These are phyloP conservation scores for Diplodia intermedia DNA, from an alignment of 2,329 filamentous ascomycete species.

Conservation along the genomic window DNA sequence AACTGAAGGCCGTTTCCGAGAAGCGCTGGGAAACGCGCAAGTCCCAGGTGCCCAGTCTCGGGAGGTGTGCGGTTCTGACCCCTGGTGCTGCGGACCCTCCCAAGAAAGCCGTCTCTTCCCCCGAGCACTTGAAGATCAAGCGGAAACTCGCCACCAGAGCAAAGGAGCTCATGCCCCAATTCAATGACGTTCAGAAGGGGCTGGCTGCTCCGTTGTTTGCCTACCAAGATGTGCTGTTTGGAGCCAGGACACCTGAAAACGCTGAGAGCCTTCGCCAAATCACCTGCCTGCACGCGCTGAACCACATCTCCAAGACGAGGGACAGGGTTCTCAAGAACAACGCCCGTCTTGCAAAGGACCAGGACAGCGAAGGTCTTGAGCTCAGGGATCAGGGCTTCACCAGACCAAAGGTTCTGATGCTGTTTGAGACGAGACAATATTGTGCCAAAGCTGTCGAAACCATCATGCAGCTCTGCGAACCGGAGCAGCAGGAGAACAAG, in stretches of 20 bases:
- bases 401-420: slow-evolving; percentile 87
- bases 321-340: slow-evolving; percentile 95
- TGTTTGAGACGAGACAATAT: slow-evolving; percentile 86
- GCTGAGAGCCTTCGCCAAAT: slow-evolving; percentile 73
- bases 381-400: slow-evolving; percentile 95
- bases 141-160: slow-evolving; percentile 43
- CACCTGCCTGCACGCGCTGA: slow-evolving; percentile 81
- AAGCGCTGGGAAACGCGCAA: slow-evolving; percentile 59
- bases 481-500: slow-evolving; percentile 93
- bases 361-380: slow-evolving; percentile 68
- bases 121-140: slow-evolving; percentile 45
- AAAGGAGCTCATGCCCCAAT: slow-evolving; percentile 49
- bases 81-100: slow-evolving; percentile 35
- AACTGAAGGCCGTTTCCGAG: slow-evolving; percentile 54
- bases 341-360: slow-evolving; percentile 73
- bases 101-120: slow-evolving; percentile 39
- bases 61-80: slow-evolving; percentile 42
- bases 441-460: slow-evolving; percentile 79
- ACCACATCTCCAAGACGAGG: slow-evolving; percentile 92
- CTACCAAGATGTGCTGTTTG: slow-evolving; percentile 82
- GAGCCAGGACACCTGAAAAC: slow-evolving; percentile 72
- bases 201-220: slow-evolving; percentile 77
- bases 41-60: slow-evolving; percentile 39
- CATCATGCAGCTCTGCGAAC: slow-evolving; percentile 76
- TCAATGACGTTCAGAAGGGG: slow-evolving; percentile 68